Conservation (phyloP, 2,329 filamentous ascomycete species). For the Colletotrichum tabaci region DNA sequence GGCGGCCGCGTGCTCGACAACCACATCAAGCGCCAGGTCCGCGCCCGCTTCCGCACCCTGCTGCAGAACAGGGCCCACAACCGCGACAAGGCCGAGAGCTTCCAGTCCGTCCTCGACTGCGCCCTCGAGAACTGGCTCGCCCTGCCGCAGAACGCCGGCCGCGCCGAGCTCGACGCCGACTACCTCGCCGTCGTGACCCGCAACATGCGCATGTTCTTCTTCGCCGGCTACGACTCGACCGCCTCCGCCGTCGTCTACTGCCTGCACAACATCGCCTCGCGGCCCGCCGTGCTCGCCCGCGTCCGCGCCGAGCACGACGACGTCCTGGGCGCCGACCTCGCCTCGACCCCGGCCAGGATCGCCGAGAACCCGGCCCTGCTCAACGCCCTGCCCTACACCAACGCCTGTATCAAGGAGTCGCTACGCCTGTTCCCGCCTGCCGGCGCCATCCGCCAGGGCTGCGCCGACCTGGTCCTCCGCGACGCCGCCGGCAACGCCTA, state of each 20-base stretch:
- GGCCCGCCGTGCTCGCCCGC: conserved; percentile 49
- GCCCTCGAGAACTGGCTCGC: conserved; percentile 51
- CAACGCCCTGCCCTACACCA: conserved; percentile 67
- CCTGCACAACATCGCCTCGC: conserved; percentile 49
- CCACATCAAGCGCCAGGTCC: conserved; percentile 48
- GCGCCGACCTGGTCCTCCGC: conserved; percentile 55
- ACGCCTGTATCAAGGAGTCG: conserved; percentile 69
- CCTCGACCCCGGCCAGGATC: conserved; percentile 17
- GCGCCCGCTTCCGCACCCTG: conserved; percentile 45
- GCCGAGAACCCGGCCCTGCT: conserved; percentile 59
- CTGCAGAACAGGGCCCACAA: conserved; percentile 44
- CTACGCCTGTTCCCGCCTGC: conserved; percentile 69
- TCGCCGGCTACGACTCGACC: conserved; percentile 58
- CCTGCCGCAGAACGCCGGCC: conserved; percentile 44
- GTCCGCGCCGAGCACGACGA: conserved; percentile 63
- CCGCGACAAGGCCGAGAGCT: conserved; percentile 34
- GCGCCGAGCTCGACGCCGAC: conserved; percentile 43
- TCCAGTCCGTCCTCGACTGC: conserved; percentile 50
- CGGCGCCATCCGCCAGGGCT: conserved; percentile 58
- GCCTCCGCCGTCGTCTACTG: conserved; percentile 51
- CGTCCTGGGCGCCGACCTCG: conserved; percentile 58
- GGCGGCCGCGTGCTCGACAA: conserved; percentile 50
- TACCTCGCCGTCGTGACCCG: conserved; percentile 49
- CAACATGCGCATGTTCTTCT: conserved; percentile 54
- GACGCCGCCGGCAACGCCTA: conserved; percentile 60